Conservation (phyloP, 176 grass and related monocot genomes). For the Hsuehochloa calcarea region DNA sequence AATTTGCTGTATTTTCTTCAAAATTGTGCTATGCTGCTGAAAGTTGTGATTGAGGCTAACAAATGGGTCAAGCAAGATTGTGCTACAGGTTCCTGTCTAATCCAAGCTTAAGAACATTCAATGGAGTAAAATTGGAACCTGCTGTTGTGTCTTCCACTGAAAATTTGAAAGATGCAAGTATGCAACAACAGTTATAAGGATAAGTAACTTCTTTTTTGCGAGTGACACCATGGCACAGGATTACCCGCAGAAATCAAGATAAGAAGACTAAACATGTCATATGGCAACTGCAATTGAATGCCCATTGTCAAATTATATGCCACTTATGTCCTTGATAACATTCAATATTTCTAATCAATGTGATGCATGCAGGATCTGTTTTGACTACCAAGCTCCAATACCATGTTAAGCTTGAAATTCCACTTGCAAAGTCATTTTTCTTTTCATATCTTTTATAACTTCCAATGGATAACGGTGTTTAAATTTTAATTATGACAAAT, state of each 20-base stretch:
- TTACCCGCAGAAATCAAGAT: slow-evolving; percentile 39
- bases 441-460: neutral
- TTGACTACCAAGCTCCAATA: neutral
- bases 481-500: neutral
- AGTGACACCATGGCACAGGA: slow-evolving; percentile 30
- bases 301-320: neutral
- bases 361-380: neutral
- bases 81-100: slow-evolving; percentile 66
- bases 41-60: slow-evolving; percentile 55
- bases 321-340: neutral
- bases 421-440: neutral
- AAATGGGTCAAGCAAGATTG: slow-evolving; percentile 54
- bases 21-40: slow-evolving; percentile 32
- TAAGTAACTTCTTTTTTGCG: slow-evolving; percentile 40
- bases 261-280: slow-evolving; percentile 24
- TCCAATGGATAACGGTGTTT: neutral
- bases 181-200: slow-evolving; percentile 31
- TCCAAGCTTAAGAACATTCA: slow-evolving; percentile 39
- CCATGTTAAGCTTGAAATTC: neutral
- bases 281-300: slow-evolving; percentile 4
- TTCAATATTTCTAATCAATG: neutral
- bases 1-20: slow-evolving; percentile 34
- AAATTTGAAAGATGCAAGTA: slow-evolving; percentile 19
- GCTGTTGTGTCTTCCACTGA: slow-evolving; percentile 29
- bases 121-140: slow-evolving; percentile 51